A percentile compares a stretch with the other conserved stretches of the same genome.
Evolutionary conservation across 2,329 filamentous ascomycete genomes (phyloP).

Genomic region (Botrytis pseudocinerea): DNA sequence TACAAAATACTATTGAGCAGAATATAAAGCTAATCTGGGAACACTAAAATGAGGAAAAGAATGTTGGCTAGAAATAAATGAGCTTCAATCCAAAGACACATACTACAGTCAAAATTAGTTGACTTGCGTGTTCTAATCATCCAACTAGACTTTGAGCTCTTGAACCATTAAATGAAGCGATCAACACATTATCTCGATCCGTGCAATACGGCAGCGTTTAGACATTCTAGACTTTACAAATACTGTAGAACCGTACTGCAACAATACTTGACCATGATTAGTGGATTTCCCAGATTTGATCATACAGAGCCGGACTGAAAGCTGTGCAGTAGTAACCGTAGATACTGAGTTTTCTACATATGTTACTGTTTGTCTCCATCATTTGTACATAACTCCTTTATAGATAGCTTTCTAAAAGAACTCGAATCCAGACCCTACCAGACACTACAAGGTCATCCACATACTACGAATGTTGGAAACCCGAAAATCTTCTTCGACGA

Average conservation of each 20-base stretch:
- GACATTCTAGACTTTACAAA: no score
- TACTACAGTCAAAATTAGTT: not conserved
- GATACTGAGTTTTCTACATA: not conserved
- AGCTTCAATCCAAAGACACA: not conserved
- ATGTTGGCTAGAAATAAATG: not conserved
- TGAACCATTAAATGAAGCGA: accelerated
- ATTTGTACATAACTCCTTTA: not conserved
- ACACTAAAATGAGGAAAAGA: accelerated
- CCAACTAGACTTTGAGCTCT: not conserved
- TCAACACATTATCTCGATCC: accelerated
- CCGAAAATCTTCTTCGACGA: not conserved
- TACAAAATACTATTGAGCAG: not conserved
- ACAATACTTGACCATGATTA: not conserved
- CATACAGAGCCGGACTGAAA: not conserved
- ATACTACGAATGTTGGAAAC: not conserved
- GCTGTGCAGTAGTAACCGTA: not conserved
- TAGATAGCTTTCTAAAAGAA: no score
- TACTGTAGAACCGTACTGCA: not conserved
- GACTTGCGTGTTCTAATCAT: accelerated
- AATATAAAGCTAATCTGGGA: not conserved
- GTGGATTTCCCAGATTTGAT: no score
- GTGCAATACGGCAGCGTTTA: accelerated
- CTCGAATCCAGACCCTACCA: not conserved
- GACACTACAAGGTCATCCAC: not conserved
- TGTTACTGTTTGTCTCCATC: no score